Percentiles rank a stretch among this genome's conserved stretches.
Conservation (phyloP, 768 basidiomycete species). For the Leucosporidium yakuticum region DNA sequence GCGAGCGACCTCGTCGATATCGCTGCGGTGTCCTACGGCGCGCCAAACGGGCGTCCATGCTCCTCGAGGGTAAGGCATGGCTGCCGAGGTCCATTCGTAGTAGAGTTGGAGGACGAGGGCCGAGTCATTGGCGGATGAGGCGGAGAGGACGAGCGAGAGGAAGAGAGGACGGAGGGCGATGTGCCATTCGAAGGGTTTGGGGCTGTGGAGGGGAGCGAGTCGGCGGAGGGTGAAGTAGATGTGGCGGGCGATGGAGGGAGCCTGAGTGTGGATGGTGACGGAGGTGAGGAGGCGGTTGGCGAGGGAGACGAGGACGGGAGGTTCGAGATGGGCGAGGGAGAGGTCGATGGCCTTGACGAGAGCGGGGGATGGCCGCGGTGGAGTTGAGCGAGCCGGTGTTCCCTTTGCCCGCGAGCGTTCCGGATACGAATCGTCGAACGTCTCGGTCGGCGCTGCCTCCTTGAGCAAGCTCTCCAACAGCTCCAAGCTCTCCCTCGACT, state of each 20-base stretch:
- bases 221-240: background rate
- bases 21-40: background rate
- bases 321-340: background rate
- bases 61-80: background rate
- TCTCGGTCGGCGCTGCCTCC: too few species aligned
- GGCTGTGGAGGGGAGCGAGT: background rate
- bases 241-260: background rate
- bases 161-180: background rate
- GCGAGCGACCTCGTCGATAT: background rate
- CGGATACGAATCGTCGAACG: too few species aligned
- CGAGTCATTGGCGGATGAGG: background rate
- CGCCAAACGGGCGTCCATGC: background rate
- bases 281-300: background rate
- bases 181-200: constrained; percentile 2
- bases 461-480: background rate
- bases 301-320: background rate
- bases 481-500: background rate
- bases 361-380: background rate
- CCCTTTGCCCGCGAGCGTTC: too few species aligned
- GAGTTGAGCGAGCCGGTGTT: background rate
- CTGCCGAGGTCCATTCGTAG: background rate
- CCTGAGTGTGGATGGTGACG: background rate
- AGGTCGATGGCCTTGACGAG: background rate
- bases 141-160: background rate
- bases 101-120: background rate